Evolutionary conservation across 176 grass and related monocot species (phyloP).

Genomic region (Triticum monococcum): DNA sequence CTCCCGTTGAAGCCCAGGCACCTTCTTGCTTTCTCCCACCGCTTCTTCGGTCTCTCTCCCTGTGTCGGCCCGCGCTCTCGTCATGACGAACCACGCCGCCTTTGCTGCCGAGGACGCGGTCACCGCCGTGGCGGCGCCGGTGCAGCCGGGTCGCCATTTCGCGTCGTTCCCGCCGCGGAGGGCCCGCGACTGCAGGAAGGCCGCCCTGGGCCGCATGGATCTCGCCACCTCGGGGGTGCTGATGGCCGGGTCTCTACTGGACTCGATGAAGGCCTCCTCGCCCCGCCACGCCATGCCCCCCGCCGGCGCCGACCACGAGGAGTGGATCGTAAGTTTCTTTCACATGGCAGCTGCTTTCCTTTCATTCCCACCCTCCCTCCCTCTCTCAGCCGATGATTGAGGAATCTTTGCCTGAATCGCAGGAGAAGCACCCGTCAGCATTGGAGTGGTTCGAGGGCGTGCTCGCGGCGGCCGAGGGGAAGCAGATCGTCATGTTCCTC

Average conservation of each 20-base stretch:
- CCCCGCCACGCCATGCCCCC: constrained; percentile 41
- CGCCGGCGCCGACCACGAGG: constrained; percentile 24
- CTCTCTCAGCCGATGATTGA: not conserved
- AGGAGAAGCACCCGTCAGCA: constrained; percentile 83
- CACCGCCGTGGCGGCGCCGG: constrained; percentile 16
- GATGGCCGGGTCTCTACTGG: constrained; percentile 31
- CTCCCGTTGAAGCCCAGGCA: not conserved
- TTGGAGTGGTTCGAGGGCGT: constrained; percentile 55
- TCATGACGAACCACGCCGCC: constrained; percentile 59
- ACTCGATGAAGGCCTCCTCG: constrained; percentile 68
- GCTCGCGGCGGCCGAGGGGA: constrained; percentile 49
- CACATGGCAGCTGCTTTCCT: not conserved
- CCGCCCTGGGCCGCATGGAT: constrained; percentile 25
- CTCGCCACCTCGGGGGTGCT: not conserved
- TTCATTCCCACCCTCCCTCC: not conserved
- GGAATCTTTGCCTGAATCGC: not conserved
- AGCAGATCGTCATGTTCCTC: constrained; percentile 82
- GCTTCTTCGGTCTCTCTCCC: too few species aligned
- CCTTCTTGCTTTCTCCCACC: not conserved
- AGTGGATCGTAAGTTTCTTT: constrained; percentile 53
- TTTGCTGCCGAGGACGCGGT: constrained; percentile 43
- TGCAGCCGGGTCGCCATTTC: constrained; percentile 24
- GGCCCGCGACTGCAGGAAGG: constrained; percentile 33
- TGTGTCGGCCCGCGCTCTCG: not conserved
- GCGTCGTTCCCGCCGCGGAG: constrained; percentile 11